These are phyloP conservation scores for Hypoxylon sp. DNA, from an alignment of 2,329 filamentous ascomycete genomes.

Conservation along the genomic window DNA sequence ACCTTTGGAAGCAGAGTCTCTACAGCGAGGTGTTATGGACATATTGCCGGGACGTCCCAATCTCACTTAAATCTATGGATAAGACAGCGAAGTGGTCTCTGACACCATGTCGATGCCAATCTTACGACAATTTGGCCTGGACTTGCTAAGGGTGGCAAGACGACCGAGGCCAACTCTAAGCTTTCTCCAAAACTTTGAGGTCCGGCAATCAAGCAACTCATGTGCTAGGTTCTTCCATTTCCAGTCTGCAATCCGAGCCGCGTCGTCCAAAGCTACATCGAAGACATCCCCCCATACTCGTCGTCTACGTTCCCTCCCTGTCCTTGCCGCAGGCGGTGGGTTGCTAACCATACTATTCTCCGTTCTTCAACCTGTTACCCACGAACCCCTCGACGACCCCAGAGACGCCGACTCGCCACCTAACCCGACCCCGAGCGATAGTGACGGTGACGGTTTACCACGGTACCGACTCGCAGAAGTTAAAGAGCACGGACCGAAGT, in stretches of 20 bases:
- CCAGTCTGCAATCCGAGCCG: constrained; percentile 37
- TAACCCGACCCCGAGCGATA: constrained; percentile 43
- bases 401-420: constrained; percentile 27
- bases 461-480: constrained; percentile 67
- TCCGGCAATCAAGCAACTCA: constrained; percentile 22
- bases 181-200: constrained; percentile 31
- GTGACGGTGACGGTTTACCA: constrained; percentile 61
- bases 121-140: constrained; percentile 34
- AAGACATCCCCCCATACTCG: constrained; percentile 25
- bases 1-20: constrained; percentile 2
- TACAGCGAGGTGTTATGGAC: constrained; percentile 39
- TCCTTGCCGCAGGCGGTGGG: constrained; percentile 51
- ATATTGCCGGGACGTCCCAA: not conserved
- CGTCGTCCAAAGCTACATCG: constrained; percentile 28
- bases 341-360: constrained; percentile 50
- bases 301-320: constrained; percentile 44
- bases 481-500: constrained; percentile 67
- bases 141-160: constrained; percentile 39
- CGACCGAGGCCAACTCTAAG: constrained; percentile 36
- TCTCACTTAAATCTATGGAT: constrained; percentile 16
- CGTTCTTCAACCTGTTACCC: constrained; percentile 47
- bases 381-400: constrained; percentile 39
- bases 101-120: constrained; percentile 43
- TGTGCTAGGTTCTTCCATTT: constrained; percentile 36
- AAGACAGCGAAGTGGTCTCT: not conserved